Conservation (phyloP, 805 yeast species). For the Pichia manshurica region DNA sequence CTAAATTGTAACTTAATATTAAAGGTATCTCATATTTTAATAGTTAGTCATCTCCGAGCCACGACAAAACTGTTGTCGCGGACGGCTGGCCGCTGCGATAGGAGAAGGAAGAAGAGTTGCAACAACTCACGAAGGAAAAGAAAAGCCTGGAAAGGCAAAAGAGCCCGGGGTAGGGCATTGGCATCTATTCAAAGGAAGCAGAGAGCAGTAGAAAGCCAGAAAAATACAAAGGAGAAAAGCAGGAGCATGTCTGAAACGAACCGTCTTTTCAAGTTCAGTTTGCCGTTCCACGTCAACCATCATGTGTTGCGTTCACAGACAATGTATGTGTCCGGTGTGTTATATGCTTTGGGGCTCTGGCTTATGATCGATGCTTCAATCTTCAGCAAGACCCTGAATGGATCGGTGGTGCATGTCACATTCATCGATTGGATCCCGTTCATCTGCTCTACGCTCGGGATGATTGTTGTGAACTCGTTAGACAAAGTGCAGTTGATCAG, state of each 20-base stretch:
- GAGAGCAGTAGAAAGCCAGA: neutral
- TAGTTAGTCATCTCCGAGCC: too few relatives aligned
- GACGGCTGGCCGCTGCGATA: too few relatives aligned
- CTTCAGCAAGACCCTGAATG: conserved; percentile 78
- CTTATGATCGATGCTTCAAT: conserved; percentile 82
- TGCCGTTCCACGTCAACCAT: conserved; percentile 67
- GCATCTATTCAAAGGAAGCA: too few relatives aligned
- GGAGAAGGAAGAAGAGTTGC: too few relatives aligned
- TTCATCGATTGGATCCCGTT: conserved; percentile 96
- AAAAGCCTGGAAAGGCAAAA: too few relatives aligned
- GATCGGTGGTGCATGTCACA: conserved; percentile 78
- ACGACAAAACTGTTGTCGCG: too few relatives aligned
- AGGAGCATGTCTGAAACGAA: conserved; percentile 34
- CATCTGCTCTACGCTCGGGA: conserved; percentile 82
- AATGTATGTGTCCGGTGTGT: conserved; percentile 69
- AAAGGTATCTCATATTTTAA: too few relatives aligned
- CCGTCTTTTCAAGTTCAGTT: conserved; percentile 57
- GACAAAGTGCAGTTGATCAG: conserved; percentile 49
- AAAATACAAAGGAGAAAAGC: neutral
- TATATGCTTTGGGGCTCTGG: conserved; percentile 88
- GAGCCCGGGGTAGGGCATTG: too few relatives aligned
- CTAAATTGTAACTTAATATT: too few relatives aligned
- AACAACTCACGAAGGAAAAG: too few relatives aligned
- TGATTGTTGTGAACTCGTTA: conserved; percentile 72
- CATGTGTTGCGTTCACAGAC: conserved; percentile 58